These are phyloP conservation scores for Prunus armeniaca DNA, from an alignment of 306 rosid genomes.

Conservation along the genomic window DNA sequence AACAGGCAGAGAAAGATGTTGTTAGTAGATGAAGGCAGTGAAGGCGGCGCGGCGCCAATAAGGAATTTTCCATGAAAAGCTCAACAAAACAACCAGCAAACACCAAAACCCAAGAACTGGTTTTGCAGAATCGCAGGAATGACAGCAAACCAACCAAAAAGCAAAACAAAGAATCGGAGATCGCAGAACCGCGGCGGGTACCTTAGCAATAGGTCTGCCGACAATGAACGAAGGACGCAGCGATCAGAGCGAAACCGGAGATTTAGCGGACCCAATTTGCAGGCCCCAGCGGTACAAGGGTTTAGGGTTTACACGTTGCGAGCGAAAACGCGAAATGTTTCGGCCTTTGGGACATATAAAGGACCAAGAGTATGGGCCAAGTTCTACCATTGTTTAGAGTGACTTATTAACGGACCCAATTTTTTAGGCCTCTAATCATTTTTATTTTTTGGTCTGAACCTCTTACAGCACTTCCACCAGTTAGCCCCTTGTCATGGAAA, in stretches of 20 bases:
- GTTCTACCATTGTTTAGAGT: background rate
- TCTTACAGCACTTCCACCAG: too few species aligned
- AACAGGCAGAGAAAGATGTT: too few species aligned
- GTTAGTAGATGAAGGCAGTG: too few species aligned
- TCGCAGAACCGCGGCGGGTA: background rate
- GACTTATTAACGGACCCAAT: background rate
- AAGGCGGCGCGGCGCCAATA: too few species aligned
- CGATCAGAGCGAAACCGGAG: background rate
- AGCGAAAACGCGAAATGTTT: background rate
- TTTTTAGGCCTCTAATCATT: background rate
- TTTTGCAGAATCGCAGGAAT: background rate
- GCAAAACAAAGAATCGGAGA: background rate
- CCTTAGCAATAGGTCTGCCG: background rate
- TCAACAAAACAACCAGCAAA: too few species aligned
- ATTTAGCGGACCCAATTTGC: background rate
- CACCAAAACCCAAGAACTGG: too few species aligned
- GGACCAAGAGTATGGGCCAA: slow-evolving; percentile 2
- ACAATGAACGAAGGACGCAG: background rate
- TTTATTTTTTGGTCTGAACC: too few species aligned
- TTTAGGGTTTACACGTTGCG: slow-evolving; percentile 7
- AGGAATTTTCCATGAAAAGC: too few species aligned
- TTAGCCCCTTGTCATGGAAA: too few species aligned
- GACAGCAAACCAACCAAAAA: background rate
- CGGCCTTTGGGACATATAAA: background rate
- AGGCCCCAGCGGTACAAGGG: background rate